Conservation (phyloP, 2,329 filamentous ascomycete genomes). For the Diaporthe australafricana region DNA sequence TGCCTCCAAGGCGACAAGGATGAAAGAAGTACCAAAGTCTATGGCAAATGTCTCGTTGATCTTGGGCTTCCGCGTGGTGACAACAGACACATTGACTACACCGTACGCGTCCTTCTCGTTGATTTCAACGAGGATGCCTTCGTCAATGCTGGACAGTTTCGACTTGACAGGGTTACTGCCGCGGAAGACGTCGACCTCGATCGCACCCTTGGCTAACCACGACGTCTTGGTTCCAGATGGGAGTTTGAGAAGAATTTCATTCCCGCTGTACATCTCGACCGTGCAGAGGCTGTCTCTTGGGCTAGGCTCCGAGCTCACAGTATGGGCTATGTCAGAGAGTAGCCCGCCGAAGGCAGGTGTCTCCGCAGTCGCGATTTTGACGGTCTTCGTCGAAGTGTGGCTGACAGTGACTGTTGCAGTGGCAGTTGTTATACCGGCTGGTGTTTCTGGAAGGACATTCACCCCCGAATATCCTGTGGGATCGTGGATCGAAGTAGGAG, state of each 20-base stretch:
- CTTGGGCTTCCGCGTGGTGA: slow-evolving; percentile 69
- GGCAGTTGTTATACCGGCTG: slow-evolving; percentile 38
- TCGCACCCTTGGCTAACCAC: slow-evolving; percentile 68
- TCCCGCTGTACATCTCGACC: slow-evolving; percentile 57
- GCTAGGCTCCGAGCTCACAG: slow-evolving; percentile 41
- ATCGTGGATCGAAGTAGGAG: background rate
- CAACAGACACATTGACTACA: slow-evolving; percentile 67
- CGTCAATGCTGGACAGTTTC: slow-evolving; percentile 58
- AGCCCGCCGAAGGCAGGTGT: slow-evolving; percentile 53
- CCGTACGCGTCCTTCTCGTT: slow-evolving; percentile 67
- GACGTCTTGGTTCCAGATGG: slow-evolving; percentile 61
- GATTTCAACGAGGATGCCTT: slow-evolving; percentile 65
- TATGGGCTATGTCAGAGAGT: slow-evolving; percentile 50
- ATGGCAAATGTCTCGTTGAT: slow-evolving; percentile 71
- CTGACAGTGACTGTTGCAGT: slow-evolving; percentile 51
- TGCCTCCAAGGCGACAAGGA: slow-evolving; percentile 57
- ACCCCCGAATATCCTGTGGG: background rate
- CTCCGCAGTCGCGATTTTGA: slow-evolving; percentile 45
- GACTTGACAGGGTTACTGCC: slow-evolving; percentile 60
- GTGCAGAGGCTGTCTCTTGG: slow-evolving; percentile 55
- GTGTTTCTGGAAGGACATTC: background rate
- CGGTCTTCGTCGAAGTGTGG: slow-evolving; percentile 51
- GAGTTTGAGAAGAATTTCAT: slow-evolving; percentile 66
- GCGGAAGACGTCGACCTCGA: slow-evolving; percentile 66
- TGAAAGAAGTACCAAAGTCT: slow-evolving; percentile 65